Evolutionary conservation across 257 asterid genomes (phyloP).

Genomic region (Lycium barbarum): DNA sequence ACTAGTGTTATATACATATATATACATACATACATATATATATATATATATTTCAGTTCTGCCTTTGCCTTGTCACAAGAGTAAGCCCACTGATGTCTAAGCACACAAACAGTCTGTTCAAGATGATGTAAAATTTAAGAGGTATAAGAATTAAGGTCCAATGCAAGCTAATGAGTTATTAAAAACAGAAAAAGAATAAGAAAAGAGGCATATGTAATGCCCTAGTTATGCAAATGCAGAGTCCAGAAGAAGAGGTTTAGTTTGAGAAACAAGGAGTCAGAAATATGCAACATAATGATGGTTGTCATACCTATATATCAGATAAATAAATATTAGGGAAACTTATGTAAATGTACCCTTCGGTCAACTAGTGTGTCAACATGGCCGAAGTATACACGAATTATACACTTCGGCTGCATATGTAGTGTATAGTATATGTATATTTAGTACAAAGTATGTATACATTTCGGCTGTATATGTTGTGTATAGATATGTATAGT

Average conservation of each 20-base stretch:
- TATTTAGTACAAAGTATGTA: no score
- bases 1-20: no score
- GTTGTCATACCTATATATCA: not conserved
- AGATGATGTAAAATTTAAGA: not conserved
- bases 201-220: not conserved
- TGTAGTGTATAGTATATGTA: no score
- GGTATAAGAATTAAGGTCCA: constrained; percentile 25
- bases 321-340: not conserved
- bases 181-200: not conserved
- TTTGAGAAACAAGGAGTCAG: not conserved
- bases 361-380: no score
- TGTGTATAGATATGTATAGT: no score
- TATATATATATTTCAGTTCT: constrained; percentile 62
- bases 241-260: not conserved
- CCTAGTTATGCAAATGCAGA: not conserved
- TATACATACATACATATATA: no score
- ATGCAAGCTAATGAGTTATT: not conserved
- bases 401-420: no score
- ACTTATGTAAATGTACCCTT: no score
- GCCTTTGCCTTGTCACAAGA: constrained; percentile 78
- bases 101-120: constrained; percentile 67
- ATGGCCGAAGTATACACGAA: no score
- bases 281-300: not conserved
- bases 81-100: constrained; percentile 90
- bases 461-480: no score